Base-by-base conservation (phyloP, 768 basidiomycete genomes). In the Mycena maculata region DNA sequence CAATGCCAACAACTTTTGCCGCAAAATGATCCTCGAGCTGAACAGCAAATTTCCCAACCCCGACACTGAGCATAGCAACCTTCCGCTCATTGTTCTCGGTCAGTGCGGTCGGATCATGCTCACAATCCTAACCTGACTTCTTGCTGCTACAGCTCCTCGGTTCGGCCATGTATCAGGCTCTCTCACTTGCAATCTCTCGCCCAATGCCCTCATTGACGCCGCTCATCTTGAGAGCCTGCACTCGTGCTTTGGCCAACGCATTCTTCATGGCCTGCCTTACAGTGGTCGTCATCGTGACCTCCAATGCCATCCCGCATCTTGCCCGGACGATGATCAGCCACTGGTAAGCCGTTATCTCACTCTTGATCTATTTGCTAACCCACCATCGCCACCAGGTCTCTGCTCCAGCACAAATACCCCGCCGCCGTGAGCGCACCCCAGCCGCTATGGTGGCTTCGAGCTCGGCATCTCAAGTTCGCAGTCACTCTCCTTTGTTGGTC, bases 1-100 rank as follows among this genome's bases (percentile, higher is more conserved):
- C 10, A 60, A 52, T 38, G 22, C 38, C 18, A 60, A 60, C 60
- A 60, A 50, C n/a, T 60, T 60, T 20, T 28, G 39, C 12, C 33
- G 28, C 10, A 60, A 60, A 38, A 27, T 52, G 36, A 60, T 60
- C 33, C 39, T 49, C 36, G 60, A 48, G 4, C 38, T 52, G 18
- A 49, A 60, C 47, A 23, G 8, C 8, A 60, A 60, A 25, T 60
- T 50, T 9, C 16, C 22, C 25, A 60, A 60, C 13, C 60, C 60
- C 2, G 47, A 49, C 9, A n/a, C 16, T 8, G 59, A 60, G 33
- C 59, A 60, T 16, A n/a, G 47, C 25, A 13, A 15, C 9, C n/a
- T 41, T 8, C 59, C 47, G 25, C 45, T 60, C 16, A 0, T 60
- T 13, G 16, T 38, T 13, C 25, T 60, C 2, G 59, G 59, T 39